Conservation (phyloP, 441 rosid genomes). For the Populus hybrid region DNA sequence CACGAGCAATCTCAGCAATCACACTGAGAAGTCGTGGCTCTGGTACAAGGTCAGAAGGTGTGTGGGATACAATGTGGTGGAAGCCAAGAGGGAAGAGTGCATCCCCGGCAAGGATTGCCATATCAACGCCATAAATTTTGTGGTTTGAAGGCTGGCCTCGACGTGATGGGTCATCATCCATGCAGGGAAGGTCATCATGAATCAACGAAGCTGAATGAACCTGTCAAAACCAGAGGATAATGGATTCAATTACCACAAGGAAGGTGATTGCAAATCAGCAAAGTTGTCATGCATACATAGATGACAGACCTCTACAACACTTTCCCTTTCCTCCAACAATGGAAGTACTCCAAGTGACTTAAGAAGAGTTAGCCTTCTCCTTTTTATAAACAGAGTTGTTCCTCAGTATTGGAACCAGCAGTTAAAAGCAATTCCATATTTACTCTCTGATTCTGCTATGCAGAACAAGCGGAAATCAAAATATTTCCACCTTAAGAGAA, state of each 20-base stretch:
- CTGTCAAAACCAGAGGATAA: slow-evolving; percentile 29
- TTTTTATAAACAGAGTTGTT: not conserved
- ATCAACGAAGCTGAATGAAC: slow-evolving; percentile 92
- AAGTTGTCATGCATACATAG: not conserved
- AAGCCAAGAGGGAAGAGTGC: slow-evolving; percentile 92
- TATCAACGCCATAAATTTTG: slow-evolving; percentile 61
- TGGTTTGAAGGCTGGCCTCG: slow-evolving; percentile 92
- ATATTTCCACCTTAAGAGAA: not conserved
- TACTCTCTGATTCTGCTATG: not conserved
- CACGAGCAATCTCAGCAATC: slow-evolving; percentile 82
- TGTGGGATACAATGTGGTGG: slow-evolving; percentile 73
- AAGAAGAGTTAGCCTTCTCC: not conserved
- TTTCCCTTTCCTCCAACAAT: not conserved
- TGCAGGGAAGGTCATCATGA: slow-evolving; percentile 91
- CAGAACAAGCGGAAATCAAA: not conserved
- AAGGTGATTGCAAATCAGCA: not conserved
- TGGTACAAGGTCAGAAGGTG: slow-evolving; percentile 70
- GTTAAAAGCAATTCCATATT: not conserved
- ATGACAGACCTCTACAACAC: not conserved
- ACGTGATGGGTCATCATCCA: slow-evolving; percentile 82
- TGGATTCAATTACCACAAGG: not conserved
- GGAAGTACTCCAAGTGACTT: not conserved
- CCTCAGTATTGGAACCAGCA: not conserved
- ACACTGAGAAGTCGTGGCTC: slow-evolving; percentile 58
- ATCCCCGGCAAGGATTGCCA: slow-evolving; percentile 94